These are phyloP conservation scores for Penicillium cataractarum DNA, from an alignment of 495 filamentous ascomycete species.

Conservation along the genomic window DNA sequence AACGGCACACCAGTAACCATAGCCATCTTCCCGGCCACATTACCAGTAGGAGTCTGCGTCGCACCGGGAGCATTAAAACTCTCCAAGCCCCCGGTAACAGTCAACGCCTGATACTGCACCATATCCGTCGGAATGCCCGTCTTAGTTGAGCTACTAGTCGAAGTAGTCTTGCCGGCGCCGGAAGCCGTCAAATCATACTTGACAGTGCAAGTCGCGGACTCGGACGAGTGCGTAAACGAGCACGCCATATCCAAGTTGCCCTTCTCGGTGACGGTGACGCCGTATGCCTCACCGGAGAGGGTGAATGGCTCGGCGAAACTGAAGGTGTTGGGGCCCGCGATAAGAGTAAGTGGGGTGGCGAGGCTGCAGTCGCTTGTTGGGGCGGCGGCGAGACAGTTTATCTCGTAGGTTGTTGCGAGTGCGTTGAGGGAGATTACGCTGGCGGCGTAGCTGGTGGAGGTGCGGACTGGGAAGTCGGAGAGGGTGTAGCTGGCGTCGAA, in stretches of 20 bases:
- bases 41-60: constrained; percentile 12
- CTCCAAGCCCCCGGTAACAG: constrained; percentile 17
- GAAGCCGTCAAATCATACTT: background rate
- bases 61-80: constrained; percentile 10
- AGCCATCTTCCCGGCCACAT: background rate
- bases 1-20: constrained; percentile 25
- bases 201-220: constrained; percentile 8
- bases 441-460: constrained; percentile 27
- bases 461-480: background rate
- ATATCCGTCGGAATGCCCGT: background rate
- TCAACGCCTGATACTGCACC: constrained; percentile 6
- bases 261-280: background rate
- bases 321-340: constrained; percentile 26
- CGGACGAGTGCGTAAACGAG: constrained; percentile 18
- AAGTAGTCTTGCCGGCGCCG: background rate
- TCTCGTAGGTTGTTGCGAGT: constrained; percentile 32
- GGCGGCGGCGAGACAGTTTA: constrained; percentile 27
- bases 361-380: constrained; percentile 24
- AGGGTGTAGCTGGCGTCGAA: constrained; percentile 2
- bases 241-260: constrained; percentile 7
- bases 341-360: constrained; percentile 27
- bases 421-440: constrained; percentile 31
- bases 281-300: background rate
- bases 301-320: constrained; percentile 2
- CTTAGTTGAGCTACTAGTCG: background rate